phyloP scores from a whole-genome alignment of 2,329 filamentous ascomycete species.

The Epicoccum nigrum region DNA sequence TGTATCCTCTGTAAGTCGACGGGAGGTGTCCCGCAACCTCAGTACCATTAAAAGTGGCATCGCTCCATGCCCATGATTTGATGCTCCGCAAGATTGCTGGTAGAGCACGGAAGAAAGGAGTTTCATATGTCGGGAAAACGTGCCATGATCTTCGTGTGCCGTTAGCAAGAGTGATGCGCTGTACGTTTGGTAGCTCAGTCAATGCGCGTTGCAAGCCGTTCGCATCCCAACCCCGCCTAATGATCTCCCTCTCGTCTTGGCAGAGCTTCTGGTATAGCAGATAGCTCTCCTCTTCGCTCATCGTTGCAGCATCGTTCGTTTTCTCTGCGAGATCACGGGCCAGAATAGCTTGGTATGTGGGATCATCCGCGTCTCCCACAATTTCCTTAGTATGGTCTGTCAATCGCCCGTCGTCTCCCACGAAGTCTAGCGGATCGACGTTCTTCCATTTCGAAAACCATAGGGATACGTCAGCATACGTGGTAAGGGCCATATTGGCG shows the following conservation, averaged over 20 bases:
- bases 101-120: conserved; percentile 52
- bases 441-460: not conserved
- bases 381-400: conserved; percentile 26
- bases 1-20: conserved; percentile 43
- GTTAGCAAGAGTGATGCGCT: conserved; percentile 49
- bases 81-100: conserved; percentile 48
- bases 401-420: conserved; percentile 1
- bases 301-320: no score
- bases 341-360: conserved; percentile 21
- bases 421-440: no score
- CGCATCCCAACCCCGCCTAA: conserved; percentile 35
- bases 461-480: conserved; percentile 18
- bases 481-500: no score
- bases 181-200: conserved; percentile 45
- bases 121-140: conserved; percentile 49
- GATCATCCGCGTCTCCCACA: conserved; percentile 20
- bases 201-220: conserved; percentile 45
- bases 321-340: conserved; percentile 13
- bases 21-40: conserved; percentile 11
- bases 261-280: conserved; percentile 43
- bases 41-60: no score
- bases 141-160: conserved; percentile 46
- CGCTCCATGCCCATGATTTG: no score
- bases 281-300: conserved; percentile 31
- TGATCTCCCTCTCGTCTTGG: conserved; percentile 40